These are phyloP conservation scores for Neurospora sp. DNA, from an alignment of 495 filamentous ascomycete genomes.

Conservation along the genomic window DNA sequence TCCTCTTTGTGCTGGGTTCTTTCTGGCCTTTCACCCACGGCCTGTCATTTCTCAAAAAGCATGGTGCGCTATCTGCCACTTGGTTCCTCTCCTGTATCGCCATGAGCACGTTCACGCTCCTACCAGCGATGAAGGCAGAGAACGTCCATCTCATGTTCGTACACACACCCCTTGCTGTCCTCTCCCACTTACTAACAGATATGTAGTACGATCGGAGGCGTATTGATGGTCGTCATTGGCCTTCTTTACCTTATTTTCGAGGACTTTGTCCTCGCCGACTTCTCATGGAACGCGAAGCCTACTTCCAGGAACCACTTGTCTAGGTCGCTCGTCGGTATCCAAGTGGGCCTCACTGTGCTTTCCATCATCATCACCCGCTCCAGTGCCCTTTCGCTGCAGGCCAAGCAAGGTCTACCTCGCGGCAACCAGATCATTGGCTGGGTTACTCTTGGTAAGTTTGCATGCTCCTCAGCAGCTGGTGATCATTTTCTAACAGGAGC, in stretches of 20 bases:
- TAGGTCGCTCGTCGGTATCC: conserved; percentile 35
- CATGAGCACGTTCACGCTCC: conserved; percentile 86
- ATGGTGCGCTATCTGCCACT: conserved; percentile 50
- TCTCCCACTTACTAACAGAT: conserved; percentile 18
- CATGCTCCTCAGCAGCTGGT: not conserved
- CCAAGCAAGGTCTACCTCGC: conserved; percentile 74
- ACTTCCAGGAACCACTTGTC: conserved; percentile 22
- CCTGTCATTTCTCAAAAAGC: conserved; percentile 52
- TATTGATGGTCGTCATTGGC: conserved; percentile 70
- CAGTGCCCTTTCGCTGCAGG: conserved; percentile 70
- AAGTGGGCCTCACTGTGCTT: conserved; percentile 71
- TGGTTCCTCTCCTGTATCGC: conserved; percentile 69
- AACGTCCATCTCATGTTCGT: conserved; percentile 67
- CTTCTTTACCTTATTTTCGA: conserved; percentile 76
- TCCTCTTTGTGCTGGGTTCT: conserved; percentile 62
- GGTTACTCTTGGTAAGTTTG: conserved; percentile 59
- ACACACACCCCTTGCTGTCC: not conserved
- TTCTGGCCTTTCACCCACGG: conserved; percentile 77
- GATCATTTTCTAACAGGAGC: conserved; percentile 5
- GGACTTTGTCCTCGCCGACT: conserved; percentile 49
- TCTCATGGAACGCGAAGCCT: conserved; percentile 17
- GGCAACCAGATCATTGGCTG: conserved; percentile 88
- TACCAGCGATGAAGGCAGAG: conserved; percentile 81
- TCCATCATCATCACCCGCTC: conserved; percentile 79
- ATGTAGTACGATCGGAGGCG: conserved; percentile 60